phyloP scores from a whole-genome alignment of 2,329 filamentous ascomycete genomes.

The Epichloe brachyelytri region DNA sequence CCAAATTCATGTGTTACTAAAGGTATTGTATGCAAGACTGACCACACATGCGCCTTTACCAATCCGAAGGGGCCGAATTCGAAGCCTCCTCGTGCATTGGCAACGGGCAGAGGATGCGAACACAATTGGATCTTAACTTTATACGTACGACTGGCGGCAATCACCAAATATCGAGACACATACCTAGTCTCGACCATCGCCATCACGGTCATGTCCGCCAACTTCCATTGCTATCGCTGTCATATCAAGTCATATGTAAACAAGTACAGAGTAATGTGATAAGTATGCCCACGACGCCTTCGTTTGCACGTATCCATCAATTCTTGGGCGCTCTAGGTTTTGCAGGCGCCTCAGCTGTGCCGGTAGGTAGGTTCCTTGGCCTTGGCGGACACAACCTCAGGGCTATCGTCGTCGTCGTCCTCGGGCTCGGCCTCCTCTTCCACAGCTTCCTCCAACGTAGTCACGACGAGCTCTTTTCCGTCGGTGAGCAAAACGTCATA shows the following conservation, averaged over 20 bases:
- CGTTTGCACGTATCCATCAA: slow-evolving; percentile 3
- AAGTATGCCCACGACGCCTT: neutral
- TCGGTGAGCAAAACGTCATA: slow-evolving; percentile 30
- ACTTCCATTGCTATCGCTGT: neutral
- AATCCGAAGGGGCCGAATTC: too few species aligned
- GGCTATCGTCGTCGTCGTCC: slow-evolving; percentile 19
- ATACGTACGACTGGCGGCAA: too few species aligned
- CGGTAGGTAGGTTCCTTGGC: slow-evolving; percentile 6
- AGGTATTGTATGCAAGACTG: too few species aligned
- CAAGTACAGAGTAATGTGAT: neutral
- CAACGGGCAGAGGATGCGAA: too few species aligned
- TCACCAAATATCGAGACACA: too few species aligned
- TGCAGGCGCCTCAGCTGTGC: neutral
- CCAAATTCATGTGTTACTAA: too few species aligned
- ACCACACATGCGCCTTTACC: too few species aligned
- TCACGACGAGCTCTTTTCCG: slow-evolving; percentile 37
- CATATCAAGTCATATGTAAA: neutral
- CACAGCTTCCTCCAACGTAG: slow-evolving; percentile 35
- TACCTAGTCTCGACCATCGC: too few species aligned
- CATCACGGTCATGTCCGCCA: too few species aligned
- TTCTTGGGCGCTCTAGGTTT: slow-evolving; percentile 7
- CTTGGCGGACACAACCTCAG: slow-evolving; percentile 11
- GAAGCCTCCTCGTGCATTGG: too few species aligned
- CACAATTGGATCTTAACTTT: too few species aligned
- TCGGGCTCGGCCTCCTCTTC: slow-evolving; percentile 35